Evolutionary conservation across 768 basidiomycete species (phyloP).

Genomic region (Hygrocybe coccinea): DNA sequence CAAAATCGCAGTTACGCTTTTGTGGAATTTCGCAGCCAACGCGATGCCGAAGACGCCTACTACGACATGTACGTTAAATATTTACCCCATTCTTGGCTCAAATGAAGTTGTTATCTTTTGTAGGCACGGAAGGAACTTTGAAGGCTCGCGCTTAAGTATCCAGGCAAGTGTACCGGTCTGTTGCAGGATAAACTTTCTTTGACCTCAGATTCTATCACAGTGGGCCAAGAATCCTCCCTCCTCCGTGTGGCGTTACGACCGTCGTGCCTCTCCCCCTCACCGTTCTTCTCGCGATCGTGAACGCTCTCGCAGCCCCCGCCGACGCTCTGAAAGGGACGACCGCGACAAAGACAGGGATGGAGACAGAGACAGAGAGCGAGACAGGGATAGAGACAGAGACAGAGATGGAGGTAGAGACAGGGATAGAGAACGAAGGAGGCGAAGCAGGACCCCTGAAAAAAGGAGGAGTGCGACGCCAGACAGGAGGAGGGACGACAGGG

Average conservation of each 20-base stretch:
- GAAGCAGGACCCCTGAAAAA: constrained; percentile 46
- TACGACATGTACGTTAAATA: constrained; percentile 63
- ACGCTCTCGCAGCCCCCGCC: constrained; percentile 49
- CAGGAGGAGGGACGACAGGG: constrained; percentile 43
- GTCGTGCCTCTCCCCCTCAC: constrained; percentile 45
- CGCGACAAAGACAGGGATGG: constrained; percentile 32
- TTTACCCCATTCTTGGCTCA: neutral
- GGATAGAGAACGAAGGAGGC: constrained; percentile 41
- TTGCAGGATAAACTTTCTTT: neutral
- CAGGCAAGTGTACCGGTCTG: constrained; percentile 44
- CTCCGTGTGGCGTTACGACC: constrained; percentile 73
- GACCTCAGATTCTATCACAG: constrained; percentile 29
- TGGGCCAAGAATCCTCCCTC: constrained; percentile 84
- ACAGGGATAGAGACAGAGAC: constrained; percentile 34
- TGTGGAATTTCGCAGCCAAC: constrained; percentile 73
- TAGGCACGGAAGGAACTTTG: constrained; percentile 75
- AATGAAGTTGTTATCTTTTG: neutral
- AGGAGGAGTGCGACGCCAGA: constrained; percentile 40
- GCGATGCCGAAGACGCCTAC: constrained; percentile 80
- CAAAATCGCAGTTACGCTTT: constrained; percentile 72
- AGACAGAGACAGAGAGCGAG: constrained; percentile 31
- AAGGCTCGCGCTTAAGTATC: constrained; percentile 69
- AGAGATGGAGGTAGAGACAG: constrained; percentile 35
- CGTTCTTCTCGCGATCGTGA: constrained; percentile 31
- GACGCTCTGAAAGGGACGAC: constrained; percentile 33